These are phyloP conservation scores for Corynespora cassiicola DNA, from an alignment of 2,329 filamentous ascomycete genomes.

Conservation along the genomic window DNA sequence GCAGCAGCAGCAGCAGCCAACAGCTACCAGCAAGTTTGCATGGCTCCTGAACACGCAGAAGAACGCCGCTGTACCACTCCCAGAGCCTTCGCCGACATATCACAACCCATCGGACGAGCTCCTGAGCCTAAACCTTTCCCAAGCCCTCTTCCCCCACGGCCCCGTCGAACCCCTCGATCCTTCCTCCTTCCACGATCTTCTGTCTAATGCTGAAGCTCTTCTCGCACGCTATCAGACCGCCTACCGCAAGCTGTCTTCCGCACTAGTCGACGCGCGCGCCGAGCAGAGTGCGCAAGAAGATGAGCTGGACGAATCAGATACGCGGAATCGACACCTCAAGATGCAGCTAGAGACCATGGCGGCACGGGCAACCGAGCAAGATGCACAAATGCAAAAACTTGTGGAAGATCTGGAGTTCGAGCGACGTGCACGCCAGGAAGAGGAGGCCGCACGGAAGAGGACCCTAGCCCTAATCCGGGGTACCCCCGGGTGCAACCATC, in stretches of 20 bases:
- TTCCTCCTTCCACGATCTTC: constrained; percentile 63
- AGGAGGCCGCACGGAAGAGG: constrained; percentile 41
- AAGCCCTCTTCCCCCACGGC: constrained; percentile 21
- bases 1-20: constrained; percentile 28
- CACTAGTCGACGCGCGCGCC: constrained; percentile 57
- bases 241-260: constrained; percentile 54
- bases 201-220: constrained; percentile 62
- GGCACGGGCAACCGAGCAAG: constrained; percentile 61
- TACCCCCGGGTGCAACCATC: constrained; percentile 18
- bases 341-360: constrained; percentile 68
- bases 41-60: constrained; percentile 46
- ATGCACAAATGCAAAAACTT: constrained; percentile 56
- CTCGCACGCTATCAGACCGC: constrained; percentile 62
- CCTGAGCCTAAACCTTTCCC: constrained; percentile 39
- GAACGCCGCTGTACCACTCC: constrained; percentile 33
- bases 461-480: constrained; percentile 36
- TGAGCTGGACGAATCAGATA: constrained; percentile 66
- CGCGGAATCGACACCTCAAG: constrained; percentile 63
- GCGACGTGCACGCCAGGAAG: constrained; percentile 38
- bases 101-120: constrained; percentile 55
- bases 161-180: constrained; percentile 55
- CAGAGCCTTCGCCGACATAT: constrained; percentile 34
- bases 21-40: constrained; percentile 39
- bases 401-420: constrained; percentile 44
- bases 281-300: constrained; percentile 66